Evolutionary conservation across 2,329 filamentous ascomycete genomes (phyloP).

Genomic region (Chaetoscypha palmicola): DNA sequence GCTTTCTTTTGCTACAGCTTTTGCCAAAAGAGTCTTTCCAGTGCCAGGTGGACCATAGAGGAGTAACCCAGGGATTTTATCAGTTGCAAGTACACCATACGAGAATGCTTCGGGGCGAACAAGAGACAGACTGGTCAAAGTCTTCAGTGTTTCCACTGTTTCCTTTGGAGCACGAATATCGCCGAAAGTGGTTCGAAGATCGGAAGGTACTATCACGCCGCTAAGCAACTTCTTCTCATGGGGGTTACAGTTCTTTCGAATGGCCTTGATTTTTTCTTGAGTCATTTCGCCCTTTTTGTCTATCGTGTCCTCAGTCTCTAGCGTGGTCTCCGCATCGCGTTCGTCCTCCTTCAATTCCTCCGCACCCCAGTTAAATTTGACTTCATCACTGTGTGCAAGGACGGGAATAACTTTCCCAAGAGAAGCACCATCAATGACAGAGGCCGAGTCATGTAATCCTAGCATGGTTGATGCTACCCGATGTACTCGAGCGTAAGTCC

Average conservation of each 20-base stretch:
- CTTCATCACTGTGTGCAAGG: conserved; percentile 39
- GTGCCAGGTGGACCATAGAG: conserved; percentile 84
- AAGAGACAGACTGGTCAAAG: conserved; percentile 80
- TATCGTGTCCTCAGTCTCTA: conserved; percentile 26
- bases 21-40: conserved; percentile 63
- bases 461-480: conserved; percentile 45
- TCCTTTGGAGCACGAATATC: conserved; percentile 78
- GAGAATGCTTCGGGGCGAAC: conserved; percentile 89
- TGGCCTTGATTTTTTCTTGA: conserved; percentile 38
- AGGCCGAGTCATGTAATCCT: conserved; percentile 33
- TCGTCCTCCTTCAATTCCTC: conserved; percentile 36
- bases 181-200: conserved; percentile 78
- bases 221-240: conserved; percentile 78
- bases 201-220: conserved; percentile 73
- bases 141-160: conserved; percentile 81
- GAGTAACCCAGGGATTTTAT: conserved; percentile 83
- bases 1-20: conserved; percentile 61
- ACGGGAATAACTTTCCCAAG: conserved; percentile 35
- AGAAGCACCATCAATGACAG: conserved; percentile 31
- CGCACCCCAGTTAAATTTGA: conserved; percentile 37
- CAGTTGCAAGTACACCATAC: conserved; percentile 85
- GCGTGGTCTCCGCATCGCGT: conserved; percentile 28
- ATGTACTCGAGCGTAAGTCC: conserved; percentile 55
- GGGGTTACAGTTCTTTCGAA: conserved; percentile 55
- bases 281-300: conserved; percentile 31